A percentile compares a stretch with the other conserved stretches of the same genome.
These are phyloP conservation scores for Diaporthe citriasiana DNA, from an alignment of 2,329 filamentous ascomycete species.

Conservation along the genomic window DNA sequence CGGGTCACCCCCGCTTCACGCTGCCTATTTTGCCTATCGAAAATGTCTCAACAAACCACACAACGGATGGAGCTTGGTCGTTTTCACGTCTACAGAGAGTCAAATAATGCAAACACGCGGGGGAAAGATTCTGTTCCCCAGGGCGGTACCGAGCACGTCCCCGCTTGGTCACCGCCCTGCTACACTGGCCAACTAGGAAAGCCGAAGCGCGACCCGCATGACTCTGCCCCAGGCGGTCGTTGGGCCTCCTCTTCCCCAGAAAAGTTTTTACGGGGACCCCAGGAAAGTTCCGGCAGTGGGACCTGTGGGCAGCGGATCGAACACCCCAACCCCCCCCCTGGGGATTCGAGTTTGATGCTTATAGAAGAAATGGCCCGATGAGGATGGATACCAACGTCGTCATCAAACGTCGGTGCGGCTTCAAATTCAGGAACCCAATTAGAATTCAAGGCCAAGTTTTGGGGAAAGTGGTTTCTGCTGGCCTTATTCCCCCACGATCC, in stretches of 20 bases:
- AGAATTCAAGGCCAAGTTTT: constrained; percentile 17
- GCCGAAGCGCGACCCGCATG: constrained; percentile 18
- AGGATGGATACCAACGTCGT: constrained; percentile 26
- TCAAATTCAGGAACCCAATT: constrained; percentile 12
- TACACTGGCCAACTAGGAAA: constrained; percentile 3
- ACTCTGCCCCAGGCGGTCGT: constrained; percentile 6
- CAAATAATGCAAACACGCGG: not conserved
- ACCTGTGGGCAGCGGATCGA: constrained; percentile 20
- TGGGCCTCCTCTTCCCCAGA: constrained; percentile 24
- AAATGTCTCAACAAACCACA: not conserved
- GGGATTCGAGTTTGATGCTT: not conserved
- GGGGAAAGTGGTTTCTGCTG: not conserved
- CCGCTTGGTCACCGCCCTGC: not conserved
- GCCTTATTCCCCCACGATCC: not conserved
- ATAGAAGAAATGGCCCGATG: constrained; percentile 14
- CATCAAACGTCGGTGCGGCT: not conserved
- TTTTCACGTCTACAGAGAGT: not conserved
- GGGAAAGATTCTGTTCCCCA: not conserved
- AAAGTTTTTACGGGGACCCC: constrained; percentile 31
- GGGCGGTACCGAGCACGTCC: not conserved
- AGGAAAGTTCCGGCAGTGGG: constrained; percentile 20
- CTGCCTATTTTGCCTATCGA: not conserved
- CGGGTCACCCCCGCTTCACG: not conserved
- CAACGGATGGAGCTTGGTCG: not conserved
- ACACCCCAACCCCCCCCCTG: not conserved